Conservation (phyloP, 257 asterid genomes). For the Fraxinus quadrangulata region DNA sequence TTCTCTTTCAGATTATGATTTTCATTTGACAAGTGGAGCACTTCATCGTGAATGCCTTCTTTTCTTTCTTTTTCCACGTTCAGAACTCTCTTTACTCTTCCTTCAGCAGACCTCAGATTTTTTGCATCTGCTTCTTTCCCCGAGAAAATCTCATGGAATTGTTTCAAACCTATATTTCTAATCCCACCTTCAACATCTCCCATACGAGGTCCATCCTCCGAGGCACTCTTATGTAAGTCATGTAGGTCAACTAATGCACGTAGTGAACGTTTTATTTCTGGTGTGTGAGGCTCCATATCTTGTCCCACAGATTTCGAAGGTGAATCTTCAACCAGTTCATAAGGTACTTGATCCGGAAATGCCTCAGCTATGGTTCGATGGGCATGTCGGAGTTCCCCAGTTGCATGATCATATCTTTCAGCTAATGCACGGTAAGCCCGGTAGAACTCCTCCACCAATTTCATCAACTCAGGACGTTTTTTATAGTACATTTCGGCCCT, state of each 20-base stretch:
- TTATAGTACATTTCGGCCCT: constrained; percentile 95
- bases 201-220: constrained; percentile 25
- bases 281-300: constrained; percentile 47
- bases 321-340: constrained; percentile 57
- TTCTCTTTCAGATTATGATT: constrained; percentile 55
- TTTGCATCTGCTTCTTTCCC: constrained; percentile 28
- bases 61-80: constrained; percentile 30
- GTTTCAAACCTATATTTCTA: constrained; percentile 51
- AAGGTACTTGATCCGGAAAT: constrained; percentile 79
- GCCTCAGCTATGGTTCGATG: constrained; percentile 76
- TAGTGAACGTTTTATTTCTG: constrained; percentile 40
- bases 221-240: constrained; percentile 30
- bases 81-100: constrained; percentile 18
- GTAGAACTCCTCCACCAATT: constrained; percentile 89
- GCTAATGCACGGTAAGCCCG: constrained; percentile 96
- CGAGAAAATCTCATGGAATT: constrained; percentile 57
- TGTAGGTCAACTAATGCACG: constrained; percentile 44
- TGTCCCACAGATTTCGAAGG: constrained; percentile 45
- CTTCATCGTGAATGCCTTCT: constrained; percentile 36
- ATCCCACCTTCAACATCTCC: constrained; percentile 37
- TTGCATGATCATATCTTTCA: constrained; percentile 81
- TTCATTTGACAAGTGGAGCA: constrained; percentile 39
- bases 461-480: constrained; percentile 92
- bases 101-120: constrained; percentile 34
- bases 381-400: constrained; percentile 90